A percentile compares a stretch with the other conserved stretches of the same genome.
These are phyloP conservation scores for Stevia rebaudiana DNA, from an alignment of 140 eudicot genomes.

Conservation along the genomic window DNA sequence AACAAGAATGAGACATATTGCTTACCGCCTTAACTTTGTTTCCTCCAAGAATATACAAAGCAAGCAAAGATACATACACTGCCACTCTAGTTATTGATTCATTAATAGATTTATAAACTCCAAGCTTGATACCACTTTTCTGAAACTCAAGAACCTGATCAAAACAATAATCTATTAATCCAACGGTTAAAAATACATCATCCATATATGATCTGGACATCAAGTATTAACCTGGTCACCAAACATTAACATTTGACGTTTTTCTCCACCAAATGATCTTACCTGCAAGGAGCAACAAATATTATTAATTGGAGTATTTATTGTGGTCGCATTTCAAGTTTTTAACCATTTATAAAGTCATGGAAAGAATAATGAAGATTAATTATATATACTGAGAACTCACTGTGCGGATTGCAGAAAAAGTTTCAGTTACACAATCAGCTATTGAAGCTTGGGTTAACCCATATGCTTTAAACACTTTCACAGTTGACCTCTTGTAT, in stretches of 20 bases:
- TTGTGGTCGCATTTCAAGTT: background rate
- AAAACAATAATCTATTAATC: slow-evolving; percentile 11
- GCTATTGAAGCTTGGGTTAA: slow-evolving; percentile 79
- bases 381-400: slow-evolving; percentile 23
- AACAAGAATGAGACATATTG: slow-evolving; percentile 4
- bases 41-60: slow-evolving; percentile 91
- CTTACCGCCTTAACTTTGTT: slow-evolving; percentile 91
- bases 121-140: slow-evolving; percentile 82
- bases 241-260: slow-evolving; percentile 89
- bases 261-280: slow-evolving; percentile 94
- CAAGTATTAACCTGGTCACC: slow-evolving; percentile 60
- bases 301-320: background rate
- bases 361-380: background rate
- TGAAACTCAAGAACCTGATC: slow-evolving; percentile 65
- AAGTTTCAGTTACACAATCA: slow-evolving; percentile 87
- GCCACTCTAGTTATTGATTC: slow-evolving; percentile 94
- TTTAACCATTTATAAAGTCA: slow-evolving; percentile 14
- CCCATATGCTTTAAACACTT: slow-evolving; percentile 91
- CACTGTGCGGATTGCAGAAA: slow-evolving; percentile 95
- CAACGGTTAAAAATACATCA: slow-evolving; percentile 9
- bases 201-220: background rate
- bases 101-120: slow-evolving; percentile 70
- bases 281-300: slow-evolving; percentile 48
- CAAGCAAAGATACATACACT: slow-evolving; percentile 79
- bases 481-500: slow-evolving; percentile 82